Conservation (phyloP, 768 basidiomycete genomes). For the Trametes cubensis region DNA sequence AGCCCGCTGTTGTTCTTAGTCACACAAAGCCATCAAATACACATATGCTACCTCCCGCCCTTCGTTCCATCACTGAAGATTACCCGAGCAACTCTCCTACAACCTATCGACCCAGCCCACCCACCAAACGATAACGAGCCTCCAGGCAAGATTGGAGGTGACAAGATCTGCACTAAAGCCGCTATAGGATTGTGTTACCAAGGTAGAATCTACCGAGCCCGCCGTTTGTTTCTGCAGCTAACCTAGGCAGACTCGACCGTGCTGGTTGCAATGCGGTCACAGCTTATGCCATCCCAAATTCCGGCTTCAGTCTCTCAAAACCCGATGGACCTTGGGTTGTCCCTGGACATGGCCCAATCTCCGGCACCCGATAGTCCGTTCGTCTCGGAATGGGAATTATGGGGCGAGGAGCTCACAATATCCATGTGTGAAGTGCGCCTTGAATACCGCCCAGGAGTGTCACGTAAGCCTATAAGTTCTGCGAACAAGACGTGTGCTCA, state of each 20-base stretch:
- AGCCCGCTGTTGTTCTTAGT: conserved; percentile 63
- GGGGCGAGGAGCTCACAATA: conserved; percentile 62
- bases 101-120: conserved; percentile 35
- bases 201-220: conserved; percentile 41
- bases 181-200: conserved; percentile 63
- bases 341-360: conserved; percentile 37
- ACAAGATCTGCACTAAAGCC: conserved; percentile 56
- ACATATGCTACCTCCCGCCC: conserved; percentile 56
- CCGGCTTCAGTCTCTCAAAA: conserved; percentile 27
- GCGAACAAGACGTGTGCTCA: conserved; percentile 8
- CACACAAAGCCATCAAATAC: conserved; percentile 61
- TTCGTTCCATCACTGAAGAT: conserved; percentile 47
- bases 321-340: conserved; percentile 48
- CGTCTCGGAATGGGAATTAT: conserved; percentile 52
- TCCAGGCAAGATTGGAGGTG: conserved; percentile 34
- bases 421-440: conserved; percentile 64
- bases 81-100: conserved; percentile 51
- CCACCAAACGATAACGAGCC: conserved; percentile 33
- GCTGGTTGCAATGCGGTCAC: conserved; percentile 64
- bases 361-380: conserved; percentile 33
- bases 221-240: conserved; percentile 7
- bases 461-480: conserved; percentile 42
- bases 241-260: conserved; percentile 53
- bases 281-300: conserved; percentile 45
- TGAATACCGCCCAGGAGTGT: conserved; percentile 45